Percentiles rank a stretch among this genome's conserved stretches.
phyloP scores from a whole-genome alignment of 2,329 filamentous ascomycete species.

The Peltaster fructicola region DNA sequence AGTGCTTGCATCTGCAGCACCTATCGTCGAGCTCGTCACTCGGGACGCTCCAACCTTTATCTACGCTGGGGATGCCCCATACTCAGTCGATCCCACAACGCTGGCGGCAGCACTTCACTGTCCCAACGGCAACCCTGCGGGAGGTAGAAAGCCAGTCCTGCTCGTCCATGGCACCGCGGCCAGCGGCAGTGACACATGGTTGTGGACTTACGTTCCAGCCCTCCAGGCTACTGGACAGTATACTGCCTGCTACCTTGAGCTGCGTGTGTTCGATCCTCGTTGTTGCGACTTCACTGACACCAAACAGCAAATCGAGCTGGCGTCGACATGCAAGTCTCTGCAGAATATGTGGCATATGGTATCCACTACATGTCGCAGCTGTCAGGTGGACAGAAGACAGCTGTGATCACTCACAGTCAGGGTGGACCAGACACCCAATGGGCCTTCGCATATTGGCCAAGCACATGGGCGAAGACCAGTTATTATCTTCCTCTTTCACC shows the following conservation, averaged over 20 bases:
- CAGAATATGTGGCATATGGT: constrained; percentile 16
- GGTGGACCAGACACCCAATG: constrained; percentile 16
- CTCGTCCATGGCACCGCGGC: constrained; percentile 15
- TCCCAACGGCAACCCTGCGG: constrained; percentile 13
- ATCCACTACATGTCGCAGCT: constrained; percentile 14
- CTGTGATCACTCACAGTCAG: constrained; percentile 15
- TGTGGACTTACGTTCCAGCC: constrained; percentile 14
- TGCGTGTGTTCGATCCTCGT: constrained; percentile 7
- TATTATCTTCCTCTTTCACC: constrained; percentile 14
- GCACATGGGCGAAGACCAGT: constrained; percentile 10
- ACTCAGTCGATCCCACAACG: constrained; percentile 9
- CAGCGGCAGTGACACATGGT: constrained; percentile 15
- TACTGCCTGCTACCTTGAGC: constrained; percentile 16
- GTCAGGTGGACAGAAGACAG: constrained; percentile 10
- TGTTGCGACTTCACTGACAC: not conserved
- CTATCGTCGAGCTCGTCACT: no score
- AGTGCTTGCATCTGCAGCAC: no score
- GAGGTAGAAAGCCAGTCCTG: constrained; percentile 11
- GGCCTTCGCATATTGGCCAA: constrained; percentile 17
- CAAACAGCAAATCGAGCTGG: constrained; percentile 11
- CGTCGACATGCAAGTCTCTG: constrained; percentile 17
- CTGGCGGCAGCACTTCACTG: constrained; percentile 14
- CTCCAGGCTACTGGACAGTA: constrained; percentile 13
- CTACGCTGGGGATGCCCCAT: constrained; percentile 15
- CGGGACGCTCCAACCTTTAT: constrained; percentile 9